These are phyloP conservation scores for Bipolaris oryzae DNA, from an alignment of 2,329 filamentous ascomycete species.

Conservation along the genomic window DNA sequence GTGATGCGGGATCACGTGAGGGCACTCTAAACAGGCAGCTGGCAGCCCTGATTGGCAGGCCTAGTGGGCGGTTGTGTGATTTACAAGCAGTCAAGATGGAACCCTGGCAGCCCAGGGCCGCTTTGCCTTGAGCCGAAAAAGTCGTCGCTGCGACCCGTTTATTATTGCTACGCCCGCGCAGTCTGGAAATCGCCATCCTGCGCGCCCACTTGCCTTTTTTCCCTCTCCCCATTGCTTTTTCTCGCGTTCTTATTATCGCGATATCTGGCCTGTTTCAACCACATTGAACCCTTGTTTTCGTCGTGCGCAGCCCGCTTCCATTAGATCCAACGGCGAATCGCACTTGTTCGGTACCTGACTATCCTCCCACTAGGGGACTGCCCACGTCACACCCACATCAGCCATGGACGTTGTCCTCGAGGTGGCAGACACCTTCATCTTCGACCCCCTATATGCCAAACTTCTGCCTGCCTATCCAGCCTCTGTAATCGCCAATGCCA, in stretches of 20 bases:
- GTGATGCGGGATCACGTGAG: conserved; percentile 12
- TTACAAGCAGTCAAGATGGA: conserved; percentile 2
- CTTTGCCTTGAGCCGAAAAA: conserved; percentile 10
- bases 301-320: conserved; percentile 1
- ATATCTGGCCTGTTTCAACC: not conserved
- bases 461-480: conserved; percentile 64
- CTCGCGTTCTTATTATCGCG: not conserved
- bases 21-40: not conserved
- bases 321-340: conserved; percentile 26
- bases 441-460: conserved; percentile 78
- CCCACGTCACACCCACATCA: conserved; percentile 16
- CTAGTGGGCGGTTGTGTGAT: conserved; percentile 1
- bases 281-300: not conserved
- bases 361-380: conserved; percentile 12
- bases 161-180: conserved; percentile 12
- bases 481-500: conserved; percentile 60
- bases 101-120: conserved; percentile 5
- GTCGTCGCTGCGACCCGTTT: conserved; percentile 17
- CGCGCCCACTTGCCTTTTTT: conserved; percentile 8
- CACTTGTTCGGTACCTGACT: conserved; percentile 28
- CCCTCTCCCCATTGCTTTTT: not conserved
- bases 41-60: conserved; percentile 13
- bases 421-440: conserved; percentile 77
- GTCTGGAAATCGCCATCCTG: conserved; percentile 8
- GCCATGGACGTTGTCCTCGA: conserved; percentile 92